phyloP scores from a whole-genome alignment of 345 rosid species.

The Limnanthes douglasii region DNA sequence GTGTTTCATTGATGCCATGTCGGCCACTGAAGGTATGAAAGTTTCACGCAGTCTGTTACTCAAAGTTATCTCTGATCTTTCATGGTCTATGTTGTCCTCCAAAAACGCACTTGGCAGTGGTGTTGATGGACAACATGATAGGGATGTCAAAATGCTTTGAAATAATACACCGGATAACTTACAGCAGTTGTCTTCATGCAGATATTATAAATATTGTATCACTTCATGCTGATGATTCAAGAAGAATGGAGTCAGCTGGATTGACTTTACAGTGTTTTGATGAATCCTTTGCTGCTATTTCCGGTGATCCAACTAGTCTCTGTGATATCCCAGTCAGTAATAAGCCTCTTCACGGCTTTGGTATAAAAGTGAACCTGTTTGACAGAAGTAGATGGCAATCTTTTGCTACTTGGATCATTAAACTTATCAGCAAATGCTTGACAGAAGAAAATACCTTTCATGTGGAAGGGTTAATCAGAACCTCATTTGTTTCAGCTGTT shows the following conservation, averaged over 20 bases:
- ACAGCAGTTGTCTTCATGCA: slow-evolving; percentile 26
- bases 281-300: slow-evolving; percentile 36
- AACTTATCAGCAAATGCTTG: slow-evolving; percentile 71
- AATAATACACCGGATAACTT: too few species aligned
- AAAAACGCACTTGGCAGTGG: background rate
- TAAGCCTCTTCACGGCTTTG: slow-evolving; percentile 48
- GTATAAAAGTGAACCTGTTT: slow-evolving; percentile 47
- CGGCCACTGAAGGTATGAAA: slow-evolving; percentile 51
- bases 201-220: slow-evolving; percentile 47
- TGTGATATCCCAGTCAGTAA: slow-evolving; percentile 51
- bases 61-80: background rate
- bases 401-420: slow-evolving; percentile 66
- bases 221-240: slow-evolving; percentile 14
- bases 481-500: slow-evolving; percentile 45
- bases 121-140: slow-evolving; percentile 1
- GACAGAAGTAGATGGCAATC: slow-evolving; percentile 62
- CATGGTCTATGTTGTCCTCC: background rate
- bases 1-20: slow-evolving; percentile 61
- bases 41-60: slow-evolving; percentile 3
- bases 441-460: slow-evolving; percentile 84
- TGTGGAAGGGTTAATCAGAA: slow-evolving; percentile 65
- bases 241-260: slow-evolving; percentile 11
- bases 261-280: slow-evolving; percentile 49
- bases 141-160: background rate
- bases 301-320: slow-evolving; percentile 32